Percentiles rank a stretch among this genome's conserved stretches.
These are phyloP conservation scores for Xerocomellus dryophilus DNA, from an alignment of 768 basidiomycete species.

Conservation along the genomic window DNA sequence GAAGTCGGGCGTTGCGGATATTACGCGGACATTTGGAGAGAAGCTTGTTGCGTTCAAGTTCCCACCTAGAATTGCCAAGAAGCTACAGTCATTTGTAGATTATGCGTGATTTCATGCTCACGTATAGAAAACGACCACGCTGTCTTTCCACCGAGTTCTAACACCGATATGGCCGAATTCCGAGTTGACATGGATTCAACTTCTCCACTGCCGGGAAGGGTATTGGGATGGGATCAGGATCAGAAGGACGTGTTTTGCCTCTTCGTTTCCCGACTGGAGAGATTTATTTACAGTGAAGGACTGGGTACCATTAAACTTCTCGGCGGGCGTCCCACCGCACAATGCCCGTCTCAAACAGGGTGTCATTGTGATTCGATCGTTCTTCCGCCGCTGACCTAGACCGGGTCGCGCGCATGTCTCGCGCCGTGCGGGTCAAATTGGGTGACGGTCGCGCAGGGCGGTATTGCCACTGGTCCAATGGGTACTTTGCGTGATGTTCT, in stretches of 20 bases:
- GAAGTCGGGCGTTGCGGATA: conserved; percentile 62
- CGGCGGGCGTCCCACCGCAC: not conserved
- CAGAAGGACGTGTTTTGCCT: not conserved
- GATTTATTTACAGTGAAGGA: not conserved
- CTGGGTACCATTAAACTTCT: not conserved
- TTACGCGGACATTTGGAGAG: conserved; percentile 71
- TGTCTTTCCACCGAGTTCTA: not conserved
- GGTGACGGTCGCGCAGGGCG: not conserved
- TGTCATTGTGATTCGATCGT: not conserved
- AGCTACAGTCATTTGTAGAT: conserved; percentile 70
- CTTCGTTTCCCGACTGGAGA: not conserved
- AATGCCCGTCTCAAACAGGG: too few relatives aligned
- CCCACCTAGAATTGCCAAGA: conserved; percentile 61
- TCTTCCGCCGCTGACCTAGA: too few relatives aligned
- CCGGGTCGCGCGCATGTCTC: too few relatives aligned
- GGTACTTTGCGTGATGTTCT: too few relatives aligned
- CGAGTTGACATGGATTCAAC: not conserved
- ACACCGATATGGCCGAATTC: not conserved
- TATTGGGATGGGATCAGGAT: not conserved
- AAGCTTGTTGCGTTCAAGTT: conserved; percentile 76
- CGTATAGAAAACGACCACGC: not conserved
- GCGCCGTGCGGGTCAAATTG: too few relatives aligned
- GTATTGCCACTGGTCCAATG: too few relatives aligned
- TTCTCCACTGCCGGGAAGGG: not conserved
- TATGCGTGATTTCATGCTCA: conserved; percentile 36